Evolutionary conservation across 2,329 filamentous ascomycete genomes (phyloP).

Genomic region (Alternaria longipes): DNA sequence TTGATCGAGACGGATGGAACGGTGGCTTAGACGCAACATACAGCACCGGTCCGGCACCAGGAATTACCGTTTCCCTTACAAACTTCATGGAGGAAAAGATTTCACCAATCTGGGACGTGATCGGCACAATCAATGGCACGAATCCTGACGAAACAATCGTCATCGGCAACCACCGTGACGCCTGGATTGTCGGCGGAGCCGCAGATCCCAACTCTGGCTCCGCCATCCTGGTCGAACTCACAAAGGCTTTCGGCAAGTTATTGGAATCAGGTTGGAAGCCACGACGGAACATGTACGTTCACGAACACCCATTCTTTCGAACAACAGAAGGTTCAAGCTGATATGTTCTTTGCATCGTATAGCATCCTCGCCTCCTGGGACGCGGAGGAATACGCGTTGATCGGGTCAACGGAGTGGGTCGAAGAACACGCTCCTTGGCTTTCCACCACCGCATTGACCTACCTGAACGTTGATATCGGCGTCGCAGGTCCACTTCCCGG

Average conservation of each 20-base stretch:
- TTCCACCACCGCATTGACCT: slow-evolving; percentile 54
- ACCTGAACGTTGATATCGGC: slow-evolving; percentile 63
- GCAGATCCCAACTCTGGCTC: slow-evolving; percentile 63
- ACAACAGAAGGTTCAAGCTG: slow-evolving; percentile 48
- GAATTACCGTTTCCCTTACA: slow-evolving; percentile 51
- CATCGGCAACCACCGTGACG: slow-evolving; percentile 64
- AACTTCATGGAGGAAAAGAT: slow-evolving; percentile 85
- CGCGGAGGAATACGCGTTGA: slow-evolving; percentile 52
- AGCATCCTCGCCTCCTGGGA: slow-evolving; percentile 56
- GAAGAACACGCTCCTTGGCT: slow-evolving; percentile 61
- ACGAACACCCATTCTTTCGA: no score
- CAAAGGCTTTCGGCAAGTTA: slow-evolving; percentile 60
- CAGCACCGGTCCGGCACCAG: slow-evolving; percentile 59
- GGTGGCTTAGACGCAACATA: slow-evolving; percentile 48
- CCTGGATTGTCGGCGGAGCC: slow-evolving; percentile 63
- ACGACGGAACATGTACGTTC: slow-evolving; percentile 57
- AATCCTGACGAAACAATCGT: slow-evolving; percentile 65
- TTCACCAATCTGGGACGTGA: slow-evolving; percentile 80
- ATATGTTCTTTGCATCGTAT: slow-evolving; percentile 26
- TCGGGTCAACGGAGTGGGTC: slow-evolving; percentile 58
- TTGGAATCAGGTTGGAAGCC: slow-evolving; percentile 62
- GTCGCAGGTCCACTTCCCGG: slow-evolving; percentile 56
- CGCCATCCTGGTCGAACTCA: slow-evolving; percentile 60
- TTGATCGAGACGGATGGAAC: slow-evolving; percentile 51
- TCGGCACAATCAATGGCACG: slow-evolving; percentile 72